phyloP scores from a whole-genome alignment of 805 yeast genomes.

The Ogataea chonburiensis region DNA sequence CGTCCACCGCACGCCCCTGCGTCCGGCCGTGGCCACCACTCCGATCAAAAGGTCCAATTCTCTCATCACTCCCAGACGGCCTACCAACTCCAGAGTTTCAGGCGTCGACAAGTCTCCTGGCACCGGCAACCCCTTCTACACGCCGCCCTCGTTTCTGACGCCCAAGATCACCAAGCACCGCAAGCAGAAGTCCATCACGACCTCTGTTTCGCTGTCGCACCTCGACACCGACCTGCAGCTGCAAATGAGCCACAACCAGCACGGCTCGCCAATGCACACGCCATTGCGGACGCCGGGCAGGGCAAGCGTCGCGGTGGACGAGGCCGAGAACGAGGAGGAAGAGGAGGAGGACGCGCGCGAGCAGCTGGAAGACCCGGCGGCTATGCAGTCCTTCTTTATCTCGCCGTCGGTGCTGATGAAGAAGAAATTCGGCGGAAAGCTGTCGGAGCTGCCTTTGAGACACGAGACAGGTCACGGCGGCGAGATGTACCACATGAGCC shows the following conservation, averaged over 20 bases:
- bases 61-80: conserved; percentile 26
- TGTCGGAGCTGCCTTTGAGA: conserved; percentile 21
- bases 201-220: conserved; percentile 31
- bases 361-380: conserved; percentile 14
- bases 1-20: conserved; percentile 23
- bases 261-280: conserved; percentile 29
- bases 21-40: conserved; percentile 22
- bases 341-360: conserved; percentile 19
- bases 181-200: conserved; percentile 33
- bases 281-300: conserved; percentile 32
- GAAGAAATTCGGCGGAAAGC: conserved; percentile 32
- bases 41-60: conserved; percentile 23
- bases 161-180: conserved; percentile 39
- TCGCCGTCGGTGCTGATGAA: conserved; percentile 31
- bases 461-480: conserved; percentile 6
- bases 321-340: conserved; percentile 16
- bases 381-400: conserved; percentile 22
- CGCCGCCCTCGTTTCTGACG: conserved; percentile 43
- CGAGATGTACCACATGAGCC: conserved; percentile 6
- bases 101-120: conserved; percentile 36
- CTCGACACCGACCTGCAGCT: conserved; percentile 33
- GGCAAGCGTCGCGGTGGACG: conserved; percentile 8
- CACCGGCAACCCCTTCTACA: conserved; percentile 47
- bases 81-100: conserved; percentile 14
- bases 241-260: conserved; percentile 21